phyloP scores from a whole-genome alignment of 1,284 basidiomycete genomes.

The Leccinum subfulvum region DNA sequence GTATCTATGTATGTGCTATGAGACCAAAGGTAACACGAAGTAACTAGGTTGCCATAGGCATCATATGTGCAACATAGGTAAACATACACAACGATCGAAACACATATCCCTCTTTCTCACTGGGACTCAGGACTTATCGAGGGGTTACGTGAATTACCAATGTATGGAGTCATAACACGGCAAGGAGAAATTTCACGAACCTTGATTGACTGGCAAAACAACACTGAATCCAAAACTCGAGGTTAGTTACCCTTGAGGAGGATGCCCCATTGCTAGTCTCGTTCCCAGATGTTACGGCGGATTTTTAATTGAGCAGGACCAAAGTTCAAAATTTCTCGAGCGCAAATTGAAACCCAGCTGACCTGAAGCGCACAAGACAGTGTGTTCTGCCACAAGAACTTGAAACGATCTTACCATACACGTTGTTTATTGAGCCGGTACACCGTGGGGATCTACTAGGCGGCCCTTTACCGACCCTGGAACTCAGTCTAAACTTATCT shows the following conservation, averaged over 20 bases:
- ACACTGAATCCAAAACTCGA: background rate
- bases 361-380: constrained; percentile 25
- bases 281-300: no score
- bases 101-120: no score
- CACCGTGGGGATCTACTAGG: no score
- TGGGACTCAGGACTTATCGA: background rate
- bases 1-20: no score
- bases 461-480: no score
- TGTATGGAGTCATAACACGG: background rate
- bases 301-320: no score
- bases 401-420: constrained; percentile 42
- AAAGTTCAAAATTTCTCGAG: background rate
- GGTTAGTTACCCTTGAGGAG: background rate
- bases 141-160: background rate
- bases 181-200: background rate
- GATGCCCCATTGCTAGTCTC: no score
- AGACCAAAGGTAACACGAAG: no score
- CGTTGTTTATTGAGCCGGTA: constrained; percentile 48
- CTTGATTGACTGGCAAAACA: background rate
- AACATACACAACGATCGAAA: no score
- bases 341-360: background rate
- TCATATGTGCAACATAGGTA: no score
- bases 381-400: background rate
- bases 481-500: no score
- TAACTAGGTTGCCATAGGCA: no score